Evolutionary conservation across 2,329 filamentous ascomycete genomes (phyloP).

Genomic region (Cordyceps militaris): DNA sequence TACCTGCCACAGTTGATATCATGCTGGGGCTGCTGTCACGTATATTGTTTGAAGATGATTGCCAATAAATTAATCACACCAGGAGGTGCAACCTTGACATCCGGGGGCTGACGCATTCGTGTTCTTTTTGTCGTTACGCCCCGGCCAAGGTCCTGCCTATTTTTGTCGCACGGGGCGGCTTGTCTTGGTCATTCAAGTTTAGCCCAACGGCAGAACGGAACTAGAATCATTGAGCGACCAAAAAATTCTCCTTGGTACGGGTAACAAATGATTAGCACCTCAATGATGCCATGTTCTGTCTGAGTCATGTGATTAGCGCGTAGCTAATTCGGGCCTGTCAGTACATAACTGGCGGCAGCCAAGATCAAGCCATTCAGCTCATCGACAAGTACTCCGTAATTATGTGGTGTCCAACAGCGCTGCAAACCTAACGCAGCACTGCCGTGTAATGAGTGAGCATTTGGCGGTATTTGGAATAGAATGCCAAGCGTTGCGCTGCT

Average conservation of each 20-base stretch:
- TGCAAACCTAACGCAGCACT: not conserved
- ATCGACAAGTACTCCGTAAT: not conserved
- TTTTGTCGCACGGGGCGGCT: not conserved
- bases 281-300: not conserved
- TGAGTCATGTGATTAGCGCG: not conserved
- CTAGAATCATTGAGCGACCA: not conserved
- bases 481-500: not conserved
- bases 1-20: not conserved
- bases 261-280: not conserved
- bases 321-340: not conserved
- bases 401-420: not conserved
- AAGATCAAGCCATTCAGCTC: slow-evolving; percentile 9
- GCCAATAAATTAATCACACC: slow-evolving; percentile 4
- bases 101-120: not conserved
- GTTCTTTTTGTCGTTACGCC: not conserved
- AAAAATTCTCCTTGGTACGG: not conserved
- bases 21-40: not conserved
- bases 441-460: not conserved
- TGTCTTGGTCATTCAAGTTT: not conserved
- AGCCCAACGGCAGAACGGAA: not conserved
- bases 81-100: not conserved
- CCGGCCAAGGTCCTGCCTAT: not conserved
- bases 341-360: not conserved
- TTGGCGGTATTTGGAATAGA: slow-evolving; percentile 4
- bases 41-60: slow-evolving; percentile 10